Evolutionary conservation across 306 rosid genomes (phyloP).

Genomic region (Castanea mollissima): DNA sequence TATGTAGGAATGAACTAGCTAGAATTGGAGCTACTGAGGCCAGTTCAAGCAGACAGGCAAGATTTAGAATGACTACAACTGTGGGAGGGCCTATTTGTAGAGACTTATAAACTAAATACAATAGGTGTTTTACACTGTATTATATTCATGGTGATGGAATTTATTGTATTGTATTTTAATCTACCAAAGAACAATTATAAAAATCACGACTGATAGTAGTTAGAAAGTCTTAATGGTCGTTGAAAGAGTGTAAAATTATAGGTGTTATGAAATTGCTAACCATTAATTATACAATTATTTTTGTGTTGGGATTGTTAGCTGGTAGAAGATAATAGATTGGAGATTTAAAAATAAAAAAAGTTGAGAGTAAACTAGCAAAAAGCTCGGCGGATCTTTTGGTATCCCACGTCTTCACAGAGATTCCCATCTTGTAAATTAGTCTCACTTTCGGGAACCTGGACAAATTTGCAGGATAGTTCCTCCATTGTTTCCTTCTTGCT

Average conservation of each 20-base stretch:
- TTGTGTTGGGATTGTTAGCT: constrained; percentile 63
- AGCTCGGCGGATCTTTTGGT: constrained; percentile 71
- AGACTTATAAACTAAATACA: constrained; percentile 17
- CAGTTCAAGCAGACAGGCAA: constrained; percentile 12
- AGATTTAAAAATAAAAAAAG: background rate
- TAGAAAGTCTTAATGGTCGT: constrained; percentile 21
- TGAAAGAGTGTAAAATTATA: constrained; percentile 5
- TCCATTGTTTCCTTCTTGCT: constrained; percentile 33
- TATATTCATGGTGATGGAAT: constrained; percentile 27
- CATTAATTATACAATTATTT: constrained; percentile 10
- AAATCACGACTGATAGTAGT: constrained; percentile 21
- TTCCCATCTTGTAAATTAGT: constrained; percentile 27
- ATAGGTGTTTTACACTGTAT: background rate
- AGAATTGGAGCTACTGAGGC: constrained; percentile 1
- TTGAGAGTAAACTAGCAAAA: constrained; percentile 33
- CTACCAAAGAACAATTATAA: constrained; percentile 2
- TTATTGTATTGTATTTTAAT: constrained; percentile 6
- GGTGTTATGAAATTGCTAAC: background rate
- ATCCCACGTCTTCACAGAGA: constrained; percentile 66
- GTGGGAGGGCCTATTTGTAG: constrained; percentile 45
- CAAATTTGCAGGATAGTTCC: constrained; percentile 37
- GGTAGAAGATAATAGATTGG: constrained; percentile 43
- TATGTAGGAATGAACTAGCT: background rate
- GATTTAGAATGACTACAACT: constrained; percentile 21
- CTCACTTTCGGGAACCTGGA: constrained; percentile 21